Conservation (phyloP, 225 moss, liverwort and hornwort genomes). For the Straminergon stramineum region DNA sequence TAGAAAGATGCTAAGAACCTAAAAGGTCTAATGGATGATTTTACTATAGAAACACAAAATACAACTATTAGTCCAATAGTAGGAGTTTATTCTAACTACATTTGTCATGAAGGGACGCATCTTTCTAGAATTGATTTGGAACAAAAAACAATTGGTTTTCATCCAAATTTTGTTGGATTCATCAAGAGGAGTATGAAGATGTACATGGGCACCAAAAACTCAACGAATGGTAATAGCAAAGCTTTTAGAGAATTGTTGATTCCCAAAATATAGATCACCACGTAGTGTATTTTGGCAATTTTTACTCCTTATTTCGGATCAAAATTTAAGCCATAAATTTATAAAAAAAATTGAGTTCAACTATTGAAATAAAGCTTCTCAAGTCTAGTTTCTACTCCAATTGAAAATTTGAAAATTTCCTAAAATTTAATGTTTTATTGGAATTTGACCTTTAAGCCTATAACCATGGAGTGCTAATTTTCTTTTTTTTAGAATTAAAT, state of each 20-base stretch:
- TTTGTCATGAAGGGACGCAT: fast-evolving
- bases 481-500: background rate
- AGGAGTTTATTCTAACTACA: no score
- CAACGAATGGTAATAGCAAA: no score
- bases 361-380: background rate
- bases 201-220: no score
- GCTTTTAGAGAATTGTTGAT: no score
- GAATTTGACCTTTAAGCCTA: background rate
- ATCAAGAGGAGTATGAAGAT: background rate
- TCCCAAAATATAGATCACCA: no score
- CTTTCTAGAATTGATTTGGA: fast-evolving
- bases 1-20: fast-evolving
- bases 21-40: no score
- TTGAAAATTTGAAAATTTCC: background rate
- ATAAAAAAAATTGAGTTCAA: background rate
- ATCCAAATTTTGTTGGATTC: background rate
- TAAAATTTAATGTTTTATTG: background rate
- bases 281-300: background rate
- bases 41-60: no score
- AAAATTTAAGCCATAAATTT: background rate
- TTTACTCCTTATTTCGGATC: background rate
- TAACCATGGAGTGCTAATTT: background rate
- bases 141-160: background rate
- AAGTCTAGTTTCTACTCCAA: background rate
- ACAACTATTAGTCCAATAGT: no score